Base-by-base conservation (phyloP, 2,329 filamentous ascomycete species). In the Exophiala sp. region DNA sequence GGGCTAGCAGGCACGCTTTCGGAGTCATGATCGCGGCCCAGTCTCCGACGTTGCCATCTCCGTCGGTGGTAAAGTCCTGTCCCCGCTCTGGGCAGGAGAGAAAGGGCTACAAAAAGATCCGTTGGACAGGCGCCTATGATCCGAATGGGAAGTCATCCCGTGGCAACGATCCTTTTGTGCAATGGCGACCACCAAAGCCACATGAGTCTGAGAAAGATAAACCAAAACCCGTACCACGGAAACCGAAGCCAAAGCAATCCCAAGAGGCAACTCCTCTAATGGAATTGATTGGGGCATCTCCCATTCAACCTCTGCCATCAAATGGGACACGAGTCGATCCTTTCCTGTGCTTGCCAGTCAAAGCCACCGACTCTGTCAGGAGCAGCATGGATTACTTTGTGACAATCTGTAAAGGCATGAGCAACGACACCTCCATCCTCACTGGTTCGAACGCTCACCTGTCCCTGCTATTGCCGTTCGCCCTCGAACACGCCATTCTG, bases 391-490 rank as follows among this genome's bases (percentile, higher is more conserved):
- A 62, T 45, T 62, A 57, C 47, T 62, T 58, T 24, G 33, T 58
- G 32, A 53, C 54, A 8, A 59, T 57, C 16, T 62, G 55, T 40
- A 46, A 46, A 18, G 57, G 54, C 6, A 18, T 55, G 39, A 36
- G 40, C 18, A 52, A 14, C 9, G 42, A 43, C 7, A 36, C 12
- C 9, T 50, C 50, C 9, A 24, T 48, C 16, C 32, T 40, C 3
- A 18, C 50, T 3, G 53, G 51, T 11, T 21, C 50, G 36, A 60
- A 63, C 35, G 55, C 59, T 35, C 61, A 63, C 36, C 48, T 63
- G 1, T 52, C 58, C n/a, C 40, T 63, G 18, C 40, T 63, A 8
- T 51, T 63, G 2, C 61, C 61, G 10, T 63, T 53, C 41, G 55
- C 60, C 10, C 52, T 62, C 8, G 44, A 62, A 40, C 49, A 62